Conservation (phyloP, 495 filamentous ascomycete species). For the Niebla homalea region DNA sequence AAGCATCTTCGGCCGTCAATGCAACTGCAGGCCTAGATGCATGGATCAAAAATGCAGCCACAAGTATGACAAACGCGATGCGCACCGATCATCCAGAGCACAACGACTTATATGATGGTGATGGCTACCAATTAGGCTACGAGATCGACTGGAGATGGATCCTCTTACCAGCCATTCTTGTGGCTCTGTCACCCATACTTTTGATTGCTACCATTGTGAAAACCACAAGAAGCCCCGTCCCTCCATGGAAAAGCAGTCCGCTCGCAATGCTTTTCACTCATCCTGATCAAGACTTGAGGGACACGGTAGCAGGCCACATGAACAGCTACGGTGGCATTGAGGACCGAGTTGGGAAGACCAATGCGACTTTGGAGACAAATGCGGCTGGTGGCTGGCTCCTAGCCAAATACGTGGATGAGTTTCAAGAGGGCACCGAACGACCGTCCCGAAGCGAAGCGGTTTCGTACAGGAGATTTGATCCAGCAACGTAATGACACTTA, state of each 20-base stretch:
- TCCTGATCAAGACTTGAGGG: background rate
- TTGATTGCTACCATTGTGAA: background rate
- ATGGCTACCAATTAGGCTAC: constrained; percentile 1
- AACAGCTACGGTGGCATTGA: background rate
- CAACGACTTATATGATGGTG: background rate
- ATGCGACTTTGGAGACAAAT: background rate
- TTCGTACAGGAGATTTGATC: too few species aligned
- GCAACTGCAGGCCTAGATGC: background rate
- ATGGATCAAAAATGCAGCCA: constrained; percentile 2
- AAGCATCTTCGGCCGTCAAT: background rate
- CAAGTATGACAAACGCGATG: constrained; percentile 2
- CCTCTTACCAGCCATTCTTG: background rate
- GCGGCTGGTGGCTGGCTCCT: background rate
- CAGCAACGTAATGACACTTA: too few species aligned
- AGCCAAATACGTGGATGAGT: too few species aligned
- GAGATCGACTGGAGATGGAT: constrained; percentile 4
- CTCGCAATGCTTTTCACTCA: constrained; percentile 3
- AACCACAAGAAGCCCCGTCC: background rate
- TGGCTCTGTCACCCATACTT: background rate
- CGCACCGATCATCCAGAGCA: background rate
- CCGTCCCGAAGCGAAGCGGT: too few species aligned
- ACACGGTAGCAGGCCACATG: background rate
- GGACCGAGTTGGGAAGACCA: background rate
- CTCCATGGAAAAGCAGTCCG: constrained; percentile 6
- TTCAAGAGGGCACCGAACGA: too few species aligned